phyloP scores from a whole-genome alignment of 768 basidiomycete genomes.

The Kwoniella mangroviensis region DNA sequence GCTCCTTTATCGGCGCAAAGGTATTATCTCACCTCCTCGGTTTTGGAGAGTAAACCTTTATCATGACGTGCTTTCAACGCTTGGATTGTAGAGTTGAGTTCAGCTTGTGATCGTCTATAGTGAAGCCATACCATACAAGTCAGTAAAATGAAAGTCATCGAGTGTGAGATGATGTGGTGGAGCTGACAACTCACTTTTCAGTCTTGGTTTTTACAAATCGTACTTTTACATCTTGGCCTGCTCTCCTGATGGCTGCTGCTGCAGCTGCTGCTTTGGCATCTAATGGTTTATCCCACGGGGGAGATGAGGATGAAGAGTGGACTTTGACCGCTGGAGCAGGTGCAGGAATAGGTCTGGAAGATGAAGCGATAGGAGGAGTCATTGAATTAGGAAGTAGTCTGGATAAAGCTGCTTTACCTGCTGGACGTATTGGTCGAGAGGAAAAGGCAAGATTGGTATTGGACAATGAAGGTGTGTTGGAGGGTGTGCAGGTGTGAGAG shows the following conservation, averaged over 20 bases:
- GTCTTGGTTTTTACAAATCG: constrained; percentile 51
- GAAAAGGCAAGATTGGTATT: constrained; percentile 20
- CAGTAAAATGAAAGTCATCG: too few species aligned
- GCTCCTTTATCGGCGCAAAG: background rate
- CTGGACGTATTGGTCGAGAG: constrained; percentile 30
- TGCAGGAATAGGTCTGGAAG: constrained; percentile 13
- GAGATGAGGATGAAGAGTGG: background rate
- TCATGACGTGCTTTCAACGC: constrained; percentile 52
- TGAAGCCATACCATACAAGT: too few species aligned
- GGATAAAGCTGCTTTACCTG: constrained; percentile 30
- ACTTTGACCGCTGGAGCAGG: constrained; percentile 12
- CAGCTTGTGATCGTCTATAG: constrained; percentile 50
- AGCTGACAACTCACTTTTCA: constrained; percentile 49
- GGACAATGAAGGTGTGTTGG: constrained; percentile 26
- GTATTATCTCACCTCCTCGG: constrained; percentile 54
- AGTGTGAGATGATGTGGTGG: too few species aligned
- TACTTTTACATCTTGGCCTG: constrained; percentile 54
- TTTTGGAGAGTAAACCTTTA: constrained; percentile 51
- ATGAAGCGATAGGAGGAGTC: constrained; percentile 14
- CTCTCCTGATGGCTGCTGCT: constrained; percentile 51
- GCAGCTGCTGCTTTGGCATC: constrained; percentile 55
- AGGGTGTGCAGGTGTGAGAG: constrained; percentile 45
- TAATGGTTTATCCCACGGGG: constrained; percentile 19
- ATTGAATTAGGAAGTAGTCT: constrained; percentile 25
- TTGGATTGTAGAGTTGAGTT: constrained; percentile 48